Evolutionary conservation across 768 basidiomycete genomes (phyloP).

Genomic region (Obba rivulosa): DNA sequence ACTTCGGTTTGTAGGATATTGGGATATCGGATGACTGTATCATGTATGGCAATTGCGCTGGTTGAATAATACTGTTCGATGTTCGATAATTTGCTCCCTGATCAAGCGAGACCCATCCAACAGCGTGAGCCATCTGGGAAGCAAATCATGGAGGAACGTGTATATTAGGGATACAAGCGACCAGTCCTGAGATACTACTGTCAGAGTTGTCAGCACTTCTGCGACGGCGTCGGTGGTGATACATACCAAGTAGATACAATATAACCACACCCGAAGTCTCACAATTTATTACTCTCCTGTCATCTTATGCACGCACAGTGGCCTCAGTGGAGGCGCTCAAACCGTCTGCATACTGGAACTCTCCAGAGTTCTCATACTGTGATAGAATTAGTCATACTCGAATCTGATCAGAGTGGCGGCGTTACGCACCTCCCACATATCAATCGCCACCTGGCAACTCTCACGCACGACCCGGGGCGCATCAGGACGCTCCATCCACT

Average conservation of each 20-base stretch:
- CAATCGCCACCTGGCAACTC: constrained; percentile 93
- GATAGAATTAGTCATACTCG: background rate
- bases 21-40: no score
- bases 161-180: background rate
- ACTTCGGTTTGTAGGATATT: no score
- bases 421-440: constrained; percentile 86
- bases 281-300: background rate
- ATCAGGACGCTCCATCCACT: constrained; percentile 76
- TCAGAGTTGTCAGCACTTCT: background rate
- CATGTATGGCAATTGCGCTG: no score
- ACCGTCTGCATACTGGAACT: constrained; percentile 74
- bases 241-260: background rate
- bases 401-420: no score
- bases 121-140: no score
- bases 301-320: constrained; percentile 17
- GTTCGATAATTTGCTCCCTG: no score
- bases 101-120: no score
- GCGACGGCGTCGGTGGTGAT: no score
- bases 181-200: background rate
- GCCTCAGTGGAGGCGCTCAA: constrained; percentile 19
- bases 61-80: no score
- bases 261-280: constrained; percentile 1
- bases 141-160: no score
- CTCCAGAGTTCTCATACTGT: constrained; percentile 75
- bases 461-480: constrained; percentile 89